These are phyloP conservation scores for Rhodocollybia butyracea DNA, from an alignment of 768 basidiomycete genomes.

Conservation along the genomic window DNA sequence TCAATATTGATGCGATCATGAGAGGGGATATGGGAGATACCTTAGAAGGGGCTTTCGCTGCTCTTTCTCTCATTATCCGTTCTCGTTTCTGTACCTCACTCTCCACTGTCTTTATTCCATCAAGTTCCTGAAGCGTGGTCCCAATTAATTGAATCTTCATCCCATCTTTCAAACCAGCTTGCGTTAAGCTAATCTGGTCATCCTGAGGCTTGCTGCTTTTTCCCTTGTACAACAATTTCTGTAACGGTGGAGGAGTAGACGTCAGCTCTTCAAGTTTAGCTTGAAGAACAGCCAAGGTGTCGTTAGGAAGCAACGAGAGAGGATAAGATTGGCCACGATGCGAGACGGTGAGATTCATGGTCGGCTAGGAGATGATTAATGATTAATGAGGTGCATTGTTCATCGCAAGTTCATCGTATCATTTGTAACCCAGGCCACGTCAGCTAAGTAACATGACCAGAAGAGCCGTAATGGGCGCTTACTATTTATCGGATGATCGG, in stretches of 20 bases:
- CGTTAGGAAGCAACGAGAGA: conserved; percentile 46
- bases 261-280: conserved; percentile 58
- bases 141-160: conserved; percentile 71
- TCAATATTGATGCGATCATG: background rate
- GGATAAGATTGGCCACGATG: conserved; percentile 47
- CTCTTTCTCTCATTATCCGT: conserved; percentile 55
- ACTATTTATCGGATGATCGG: too few species aligned
- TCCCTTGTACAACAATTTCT: conserved; percentile 74
- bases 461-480: too few species aligned
- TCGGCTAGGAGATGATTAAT: too few species aligned
- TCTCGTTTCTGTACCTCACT: conserved; percentile 55
- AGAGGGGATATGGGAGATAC: conserved; percentile 24
- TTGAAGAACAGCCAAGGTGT: conserved; percentile 50
- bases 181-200: conserved; percentile 25
- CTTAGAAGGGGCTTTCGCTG: conserved; percentile 54
- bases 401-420: too few species aligned
- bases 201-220: conserved; percentile 41
- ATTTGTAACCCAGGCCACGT: too few species aligned
- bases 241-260: conserved; percentile 57
- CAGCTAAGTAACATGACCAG: too few species aligned
- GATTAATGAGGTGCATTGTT: too few species aligned
- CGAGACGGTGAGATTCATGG: conserved; percentile 26
- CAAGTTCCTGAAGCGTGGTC: conserved; percentile 55
- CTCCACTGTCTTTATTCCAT: conserved; percentile 52
- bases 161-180: conserved; percentile 61